A percentile compares a stretch with the other conserved stretches of the same genome.
These are phyloP conservation scores for Boechera stricta DNA, from an alignment of 345 rosid species.

Conservation along the genomic window DNA sequence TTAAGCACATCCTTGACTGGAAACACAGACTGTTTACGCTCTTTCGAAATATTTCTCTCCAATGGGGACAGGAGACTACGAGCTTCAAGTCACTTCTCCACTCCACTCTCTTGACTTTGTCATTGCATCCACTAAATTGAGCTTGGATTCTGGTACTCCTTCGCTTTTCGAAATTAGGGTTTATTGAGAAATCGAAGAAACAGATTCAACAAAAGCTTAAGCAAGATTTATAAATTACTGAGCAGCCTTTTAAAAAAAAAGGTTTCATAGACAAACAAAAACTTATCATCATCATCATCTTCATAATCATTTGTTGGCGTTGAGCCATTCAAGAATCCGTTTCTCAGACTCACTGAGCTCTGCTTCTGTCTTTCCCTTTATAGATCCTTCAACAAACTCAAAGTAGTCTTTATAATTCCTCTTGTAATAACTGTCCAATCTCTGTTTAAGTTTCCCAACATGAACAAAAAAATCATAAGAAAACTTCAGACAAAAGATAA, in stretches of 20 bases:
- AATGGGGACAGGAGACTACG: conserved; percentile 49
- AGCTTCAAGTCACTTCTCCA: conserved; percentile 43
- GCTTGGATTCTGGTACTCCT: background rate
- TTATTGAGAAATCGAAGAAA: conserved; percentile 12
- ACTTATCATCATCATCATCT: conserved; percentile 28
- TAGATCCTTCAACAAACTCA: conserved; percentile 72
- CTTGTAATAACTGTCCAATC: conserved; percentile 82
- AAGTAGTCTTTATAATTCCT: conserved; percentile 90
- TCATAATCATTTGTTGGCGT: conserved; percentile 57
- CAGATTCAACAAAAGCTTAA: conserved; percentile 9
- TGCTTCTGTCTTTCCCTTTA: conserved; percentile 63
- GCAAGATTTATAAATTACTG: conserved; percentile 6
- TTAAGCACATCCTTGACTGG: background rate
- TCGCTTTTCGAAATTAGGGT: background rate
- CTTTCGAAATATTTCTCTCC: conserved; percentile 50
- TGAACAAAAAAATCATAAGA: conserved; percentile 3
- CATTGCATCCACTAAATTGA: conserved; percentile 22
- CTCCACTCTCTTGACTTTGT: conserved; percentile 7
- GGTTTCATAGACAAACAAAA: conserved; percentile 24
- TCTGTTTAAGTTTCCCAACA: conserved; percentile 47
- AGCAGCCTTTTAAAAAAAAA: background rate
- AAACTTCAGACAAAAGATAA: background rate
- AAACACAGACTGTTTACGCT: conserved; percentile 32
- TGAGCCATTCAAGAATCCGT: conserved; percentile 86
- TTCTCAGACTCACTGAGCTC: conserved; percentile 75